Percentiles rank a stretch among this genome's conserved stretches.
phyloP scores from a whole-genome alignment of 805 yeast genomes.

The Metschnikowia lochheadii region DNA sequence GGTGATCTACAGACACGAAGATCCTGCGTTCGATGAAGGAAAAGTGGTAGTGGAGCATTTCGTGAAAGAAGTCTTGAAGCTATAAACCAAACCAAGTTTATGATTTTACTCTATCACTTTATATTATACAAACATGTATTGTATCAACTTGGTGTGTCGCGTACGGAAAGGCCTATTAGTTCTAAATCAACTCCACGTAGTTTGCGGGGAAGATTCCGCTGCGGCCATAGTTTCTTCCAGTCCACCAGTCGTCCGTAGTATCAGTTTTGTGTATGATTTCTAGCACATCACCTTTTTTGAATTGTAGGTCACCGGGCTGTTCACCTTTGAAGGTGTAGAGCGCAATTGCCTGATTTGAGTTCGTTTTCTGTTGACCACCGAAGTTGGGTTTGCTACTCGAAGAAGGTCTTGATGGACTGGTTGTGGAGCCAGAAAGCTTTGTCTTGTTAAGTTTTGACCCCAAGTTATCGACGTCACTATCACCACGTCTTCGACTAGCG shows the following conservation, averaged over 20 bases:
- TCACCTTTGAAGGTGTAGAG: slow-evolving; percentile 86
- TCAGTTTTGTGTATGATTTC: slow-evolving; percentile 81
- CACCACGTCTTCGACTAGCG: slow-evolving; percentile 26
- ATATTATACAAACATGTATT: not conserved
- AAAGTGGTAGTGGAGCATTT: slow-evolving; percentile 63
- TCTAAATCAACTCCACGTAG: slow-evolving; percentile 73
- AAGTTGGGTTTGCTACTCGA: slow-evolving; percentile 38
- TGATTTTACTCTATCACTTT: not conserved
- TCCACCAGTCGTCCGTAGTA: slow-evolving; percentile 98
- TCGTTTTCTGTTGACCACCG: slow-evolving; percentile 32
- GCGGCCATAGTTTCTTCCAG: slow-evolving; percentile 77
- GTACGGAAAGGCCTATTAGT: not conserved
- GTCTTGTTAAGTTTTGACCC: slow-evolving; percentile 33
- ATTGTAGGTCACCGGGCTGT: slow-evolving; percentile 88
- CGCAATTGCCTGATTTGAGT: slow-evolving; percentile 81
- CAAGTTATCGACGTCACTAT: slow-evolving; percentile 33
- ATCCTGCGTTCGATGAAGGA: slow-evolving; percentile 60
- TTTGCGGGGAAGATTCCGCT: slow-evolving; percentile 98
- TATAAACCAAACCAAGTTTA: not conserved
- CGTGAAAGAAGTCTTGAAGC: slow-evolving; percentile 35
- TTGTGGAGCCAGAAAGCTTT: slow-evolving; percentile 22
- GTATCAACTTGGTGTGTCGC: not conserved
- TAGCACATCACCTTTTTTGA: slow-evolving; percentile 91
- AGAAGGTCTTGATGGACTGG: slow-evolving; percentile 35
- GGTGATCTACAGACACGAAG: slow-evolving; percentile 61